Evolutionary conservation across 2,329 filamentous ascomycete genomes (phyloP), one percentile per base, ranked within the genome.

Genomic region (Diplodia seriata): DNA sequence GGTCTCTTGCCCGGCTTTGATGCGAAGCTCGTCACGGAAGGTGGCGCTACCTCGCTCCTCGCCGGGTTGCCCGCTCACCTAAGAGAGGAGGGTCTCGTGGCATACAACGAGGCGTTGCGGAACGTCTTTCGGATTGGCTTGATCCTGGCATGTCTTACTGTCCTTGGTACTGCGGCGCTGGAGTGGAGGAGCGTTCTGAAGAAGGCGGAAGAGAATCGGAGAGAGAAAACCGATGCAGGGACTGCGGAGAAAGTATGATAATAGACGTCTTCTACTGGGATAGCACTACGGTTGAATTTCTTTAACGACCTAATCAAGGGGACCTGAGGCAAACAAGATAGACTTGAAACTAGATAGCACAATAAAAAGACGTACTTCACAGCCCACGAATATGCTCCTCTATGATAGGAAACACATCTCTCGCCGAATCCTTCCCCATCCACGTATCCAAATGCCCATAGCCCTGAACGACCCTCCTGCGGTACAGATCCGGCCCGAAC

Each of bases 401-500:
- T 5, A 67, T 26, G 0, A n/a, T 15, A 2, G 66, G 66, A 38
- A 40, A 67, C 9, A 67, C 66, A 26, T 67, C 66, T 18, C 47
- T 57, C 15, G 15, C 15, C 55, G 55, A 33, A 15, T 55, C 8
- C 49, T 33, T 43, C 31, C 66, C 66, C 47, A 62, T 67, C 66
- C 66, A 67, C 12, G 31, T 29, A 59, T 67, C 66, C 55, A 67
- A 29, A 54, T 67, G 66, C 9, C 66, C 66, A 29, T 67, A 67
- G 12, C 49, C 85, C 1, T 83, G 82, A 5, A 89, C 80, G 4
- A 88, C 84, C 38, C 80, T 75, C 12, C 87, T 79, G 43, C 80
- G 78, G 74, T 88, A 89, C 72, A 82, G 76, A 8, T 75, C 74
- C 1, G 73, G 77, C 0, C 85, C 84, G 73, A 88, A 88, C 1